These are phyloP conservation scores for Pichia cabralensis DNA, from an alignment of 805 yeast genomes.

Conservation along the genomic window DNA sequence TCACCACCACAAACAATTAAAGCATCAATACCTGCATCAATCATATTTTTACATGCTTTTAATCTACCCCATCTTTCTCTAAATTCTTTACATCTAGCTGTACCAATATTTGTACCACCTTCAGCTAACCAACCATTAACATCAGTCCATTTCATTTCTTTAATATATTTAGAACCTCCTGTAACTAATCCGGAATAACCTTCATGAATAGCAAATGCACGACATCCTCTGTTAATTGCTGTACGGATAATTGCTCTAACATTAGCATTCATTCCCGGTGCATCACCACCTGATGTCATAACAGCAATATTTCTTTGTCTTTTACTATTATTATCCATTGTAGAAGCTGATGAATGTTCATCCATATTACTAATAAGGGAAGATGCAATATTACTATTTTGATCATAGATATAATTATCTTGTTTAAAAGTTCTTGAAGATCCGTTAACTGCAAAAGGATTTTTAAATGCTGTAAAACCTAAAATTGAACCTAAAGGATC, in stretches of 20 bases:
- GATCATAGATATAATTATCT: no score
- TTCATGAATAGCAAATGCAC: slow-evolving; percentile 58
- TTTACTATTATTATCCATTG: no score
- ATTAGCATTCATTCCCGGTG: slow-evolving; percentile 74
- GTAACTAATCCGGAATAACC: slow-evolving; percentile 66
- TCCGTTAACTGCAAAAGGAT: slow-evolving; percentile 36
- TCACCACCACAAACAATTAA: slow-evolving; percentile 78
- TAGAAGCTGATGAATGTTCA: not conserved
- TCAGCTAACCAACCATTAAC: slow-evolving; percentile 60
- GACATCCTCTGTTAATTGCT: slow-evolving; percentile 54
- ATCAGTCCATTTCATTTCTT: slow-evolving; percentile 61
- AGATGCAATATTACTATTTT: not conserved
- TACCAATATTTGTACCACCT: slow-evolving; percentile 75
- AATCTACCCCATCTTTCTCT: slow-evolving; percentile 58
- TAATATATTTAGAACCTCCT: slow-evolving; percentile 48
- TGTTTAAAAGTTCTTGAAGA: slow-evolving; percentile 10
- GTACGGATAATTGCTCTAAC: slow-evolving; percentile 67
- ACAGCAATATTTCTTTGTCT: no score
- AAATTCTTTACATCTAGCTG: slow-evolving; percentile 65
- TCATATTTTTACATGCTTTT: slow-evolving; percentile 53
- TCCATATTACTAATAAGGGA: slow-evolving; percentile 1
- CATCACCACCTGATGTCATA: slow-evolving; percentile 78
- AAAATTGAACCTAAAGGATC: slow-evolving; percentile 81
- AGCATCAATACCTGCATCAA: slow-evolving; percentile 66
- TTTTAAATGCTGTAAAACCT: slow-evolving; percentile 62